Evolutionary conservation across 2,329 filamentous ascomycete genomes (phyloP).

Genomic region (Fusarium sp.): DNA sequence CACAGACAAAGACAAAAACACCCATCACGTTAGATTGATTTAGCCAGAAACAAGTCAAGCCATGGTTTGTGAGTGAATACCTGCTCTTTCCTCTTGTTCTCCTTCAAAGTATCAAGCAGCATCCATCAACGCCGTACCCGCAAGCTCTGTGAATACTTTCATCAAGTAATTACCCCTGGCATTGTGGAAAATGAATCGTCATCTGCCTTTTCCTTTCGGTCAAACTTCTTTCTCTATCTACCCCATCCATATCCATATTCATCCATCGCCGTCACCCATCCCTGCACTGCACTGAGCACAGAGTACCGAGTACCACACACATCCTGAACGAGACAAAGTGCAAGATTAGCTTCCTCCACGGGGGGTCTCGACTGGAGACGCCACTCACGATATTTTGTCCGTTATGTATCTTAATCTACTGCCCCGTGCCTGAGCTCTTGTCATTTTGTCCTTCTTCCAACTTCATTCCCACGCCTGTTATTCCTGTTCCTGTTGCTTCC

Average conservation of each 20-base stretch:
- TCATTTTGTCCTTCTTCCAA: slow-evolving; percentile 24
- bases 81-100: slow-evolving; percentile 6
- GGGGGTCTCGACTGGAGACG: slow-evolving; percentile 14
- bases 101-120: slow-evolving; percentile 1
- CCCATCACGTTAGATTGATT: neutral
- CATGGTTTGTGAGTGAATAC: slow-evolving; percentile 39
- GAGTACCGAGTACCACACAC: slow-evolving; percentile 31
- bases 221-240: slow-evolving; percentile 8
- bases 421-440: slow-evolving; percentile 8
- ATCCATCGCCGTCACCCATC: slow-evolving; percentile 21
- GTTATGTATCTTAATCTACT: neutral
- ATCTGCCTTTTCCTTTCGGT: slow-evolving; percentile 10
- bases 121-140: neutral
- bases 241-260: slow-evolving; percentile 5
- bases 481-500: slow-evolving; percentile 7
- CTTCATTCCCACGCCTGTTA: neutral
- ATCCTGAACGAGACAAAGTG: slow-evolving; percentile 37
- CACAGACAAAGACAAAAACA: slow-evolving; percentile 5
- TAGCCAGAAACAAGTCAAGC: slow-evolving; percentile 1
- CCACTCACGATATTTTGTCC: slow-evolving; percentile 36
- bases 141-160: neutral
- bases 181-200: slow-evolving; percentile 1
- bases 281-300: slow-evolving; percentile 24
- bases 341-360: slow-evolving; percentile 33
- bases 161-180: slow-evolving; percentile 5